phyloP scores from a whole-genome alignment of 306 rosid species.

The Prunus kanzakura region DNA sequence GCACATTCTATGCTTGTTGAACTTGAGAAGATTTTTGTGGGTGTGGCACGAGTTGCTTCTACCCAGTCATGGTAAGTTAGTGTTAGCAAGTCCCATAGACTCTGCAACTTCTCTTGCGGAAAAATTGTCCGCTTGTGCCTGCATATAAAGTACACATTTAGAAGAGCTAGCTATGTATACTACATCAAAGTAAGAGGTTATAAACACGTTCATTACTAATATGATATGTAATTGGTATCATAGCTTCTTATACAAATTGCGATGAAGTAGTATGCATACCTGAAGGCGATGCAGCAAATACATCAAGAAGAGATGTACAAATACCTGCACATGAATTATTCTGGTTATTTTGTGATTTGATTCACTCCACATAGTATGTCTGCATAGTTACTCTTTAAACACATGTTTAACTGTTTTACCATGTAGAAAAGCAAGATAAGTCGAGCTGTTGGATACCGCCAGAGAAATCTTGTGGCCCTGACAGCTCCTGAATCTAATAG shows the following conservation, averaged over 20 bases:
- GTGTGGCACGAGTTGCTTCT: slow-evolving; percentile 10
- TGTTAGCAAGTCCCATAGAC: slow-evolving; percentile 83
- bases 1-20: neutral
- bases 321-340: slow-evolving; percentile 60
- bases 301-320: slow-evolving; percentile 98
- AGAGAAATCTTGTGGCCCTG: slow-evolving; percentile 94
- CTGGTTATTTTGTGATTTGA: slow-evolving; percentile 27
- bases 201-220: neutral
- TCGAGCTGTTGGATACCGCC: slow-evolving; percentile 96
- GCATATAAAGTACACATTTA: slow-evolving; percentile 2
- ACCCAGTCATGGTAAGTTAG: slow-evolving; percentile 52
- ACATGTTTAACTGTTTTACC: slow-evolving; percentile 41
- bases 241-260: neutral
- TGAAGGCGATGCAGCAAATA: slow-evolving; percentile 91
- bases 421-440: slow-evolving; percentile 71
- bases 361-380: slow-evolving; percentile 5
- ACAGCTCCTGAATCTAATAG: slow-evolving; percentile 90
- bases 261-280: slow-evolving; percentile 39
- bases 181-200: too few relatives aligned
- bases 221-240: too few relatives aligned
- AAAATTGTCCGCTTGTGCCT: slow-evolving; percentile 82
- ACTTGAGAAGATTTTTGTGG: neutral
- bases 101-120: slow-evolving; percentile 78
- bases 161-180: neutral
- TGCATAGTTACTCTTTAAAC: slow-evolving; percentile 2